Evolutionary conservation across 352 stramenopile species (phyloP).

Genomic region (Globisporangium carolinianum): DNA sequence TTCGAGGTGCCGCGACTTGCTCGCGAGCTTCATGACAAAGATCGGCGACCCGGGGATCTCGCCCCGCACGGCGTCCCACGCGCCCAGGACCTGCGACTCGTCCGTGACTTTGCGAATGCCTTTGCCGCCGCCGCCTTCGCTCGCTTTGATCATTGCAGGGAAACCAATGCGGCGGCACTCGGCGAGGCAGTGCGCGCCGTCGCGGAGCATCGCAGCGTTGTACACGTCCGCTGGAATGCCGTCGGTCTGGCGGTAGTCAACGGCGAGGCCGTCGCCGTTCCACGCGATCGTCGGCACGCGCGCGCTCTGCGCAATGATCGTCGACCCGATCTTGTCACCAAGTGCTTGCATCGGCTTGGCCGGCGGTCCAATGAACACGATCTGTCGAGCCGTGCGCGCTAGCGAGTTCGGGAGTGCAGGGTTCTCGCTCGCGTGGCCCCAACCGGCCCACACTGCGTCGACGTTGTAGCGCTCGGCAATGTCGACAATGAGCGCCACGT

Average conservation of each 20-base stretch:
- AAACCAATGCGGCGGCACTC: constrained; percentile 95
- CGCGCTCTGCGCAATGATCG: constrained; percentile 99
- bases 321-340: constrained; percentile 99
- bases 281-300: constrained; percentile 98
- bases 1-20: constrained; percentile 97
- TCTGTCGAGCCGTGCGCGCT: constrained; percentile 83
- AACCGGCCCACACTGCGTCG: constrained; percentile 98
- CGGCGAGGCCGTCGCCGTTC: constrained; percentile 95
- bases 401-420: constrained; percentile 94
- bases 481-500: constrained; percentile 98
- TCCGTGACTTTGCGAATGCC: constrained; percentile 96
- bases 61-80: constrained; percentile 95
- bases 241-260: constrained; percentile 84
- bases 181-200: constrained; percentile 89
- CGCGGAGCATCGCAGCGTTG: constrained; percentile 89
- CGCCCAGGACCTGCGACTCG: constrained; percentile 87
- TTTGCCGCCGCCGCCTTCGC: constrained; percentile 98
- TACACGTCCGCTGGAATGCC: constrained; percentile 94
- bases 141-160: constrained; percentile 99
- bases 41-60: constrained; percentile 99
- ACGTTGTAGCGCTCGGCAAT: constrained; percentile 95
- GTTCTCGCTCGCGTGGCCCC: constrained; percentile 99
- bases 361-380: constrained; percentile 98
- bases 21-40: constrained; percentile 99
- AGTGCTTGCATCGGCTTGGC: constrained; percentile 97